These are phyloP conservation scores for Lachancea lanzarotensis DNA, from an alignment of 805 yeast genomes.

Conservation along the genomic window DNA sequence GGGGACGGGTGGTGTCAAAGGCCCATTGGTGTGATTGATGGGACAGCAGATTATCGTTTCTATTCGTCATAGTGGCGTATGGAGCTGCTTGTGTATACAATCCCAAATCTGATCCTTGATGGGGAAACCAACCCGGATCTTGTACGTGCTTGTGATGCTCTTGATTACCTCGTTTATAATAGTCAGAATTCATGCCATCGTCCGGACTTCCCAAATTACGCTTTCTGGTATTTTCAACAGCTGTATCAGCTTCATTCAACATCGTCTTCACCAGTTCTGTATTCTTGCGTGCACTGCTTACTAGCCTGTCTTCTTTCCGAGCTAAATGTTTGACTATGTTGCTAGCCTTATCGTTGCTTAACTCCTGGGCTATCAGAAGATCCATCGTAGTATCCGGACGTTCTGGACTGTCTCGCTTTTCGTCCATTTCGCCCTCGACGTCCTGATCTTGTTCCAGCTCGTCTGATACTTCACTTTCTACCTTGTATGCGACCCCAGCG, in stretches of 20 bases:
- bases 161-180: no score
- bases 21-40: background rate
- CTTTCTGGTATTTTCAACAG: background rate
- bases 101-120: no score
- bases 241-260: background rate
- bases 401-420: background rate
- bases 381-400: constrained; percentile 16
- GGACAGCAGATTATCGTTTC: background rate
- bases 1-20: background rate
- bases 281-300: constrained; percentile 12
- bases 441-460: background rate
- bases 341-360: constrained; percentile 10
- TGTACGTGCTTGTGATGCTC: background rate
- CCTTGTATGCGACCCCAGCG: constrained; percentile 13
- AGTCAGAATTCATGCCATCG: background rate
- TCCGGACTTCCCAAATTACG: background rate
- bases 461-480: background rate
- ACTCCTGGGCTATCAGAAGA: constrained; percentile 18
- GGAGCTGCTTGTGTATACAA: background rate
- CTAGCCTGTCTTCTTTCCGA: constrained; percentile 3
- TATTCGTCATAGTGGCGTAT: no score
- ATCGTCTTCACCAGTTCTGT: constrained; percentile 12
- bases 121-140: background rate
- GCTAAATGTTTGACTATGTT: constrained; percentile 4
- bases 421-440: no score